phyloP scores from a whole-genome alignment of 805 yeast genomes.

The Saccharomycopsis fodiens region DNA sequence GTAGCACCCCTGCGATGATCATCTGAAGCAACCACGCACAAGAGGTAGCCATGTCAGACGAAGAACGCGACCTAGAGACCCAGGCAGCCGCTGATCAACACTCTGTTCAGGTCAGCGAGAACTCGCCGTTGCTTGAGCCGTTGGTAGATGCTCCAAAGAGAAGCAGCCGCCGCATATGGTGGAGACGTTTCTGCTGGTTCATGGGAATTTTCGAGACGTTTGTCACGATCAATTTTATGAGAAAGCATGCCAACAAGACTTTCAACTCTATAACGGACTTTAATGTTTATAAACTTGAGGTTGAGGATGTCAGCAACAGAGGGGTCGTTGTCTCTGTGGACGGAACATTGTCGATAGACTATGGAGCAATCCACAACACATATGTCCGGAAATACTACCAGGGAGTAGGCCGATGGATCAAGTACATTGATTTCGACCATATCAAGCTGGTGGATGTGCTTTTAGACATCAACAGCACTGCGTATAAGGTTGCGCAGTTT shows the following conservation, averaged over 20 bases:
- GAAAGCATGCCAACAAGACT: neutral
- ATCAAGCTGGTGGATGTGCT: neutral
- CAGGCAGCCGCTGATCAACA: no score
- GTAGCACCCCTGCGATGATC: no score
- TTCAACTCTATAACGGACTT: constrained; percentile 7
- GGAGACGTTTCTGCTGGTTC: neutral
- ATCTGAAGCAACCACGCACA: no score
- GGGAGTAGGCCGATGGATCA: neutral
- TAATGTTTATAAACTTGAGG: neutral
- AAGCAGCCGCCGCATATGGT: neutral
- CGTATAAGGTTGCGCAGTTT: neutral
- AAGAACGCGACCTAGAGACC: no score
- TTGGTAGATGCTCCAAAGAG: no score
- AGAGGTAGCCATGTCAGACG: no score
- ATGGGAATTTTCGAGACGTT: neutral
- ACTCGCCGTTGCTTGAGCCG: no score
- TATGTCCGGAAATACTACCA: neutral
- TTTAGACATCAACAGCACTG: neutral
- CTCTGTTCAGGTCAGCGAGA: no score
- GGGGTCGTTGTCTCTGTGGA: constrained; percentile 4
- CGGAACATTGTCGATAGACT: constrained; percentile 5
- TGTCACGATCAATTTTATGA: neutral
- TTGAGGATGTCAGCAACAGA: constrained; percentile 5
- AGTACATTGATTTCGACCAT: neutral
- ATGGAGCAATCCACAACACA: neutral